Percentiles rank a stretch among this genome's conserved stretches.
phyloP scores from a whole-genome alignment of 2,329 filamentous ascomycete species.

The Eurotiales sp. region DNA sequence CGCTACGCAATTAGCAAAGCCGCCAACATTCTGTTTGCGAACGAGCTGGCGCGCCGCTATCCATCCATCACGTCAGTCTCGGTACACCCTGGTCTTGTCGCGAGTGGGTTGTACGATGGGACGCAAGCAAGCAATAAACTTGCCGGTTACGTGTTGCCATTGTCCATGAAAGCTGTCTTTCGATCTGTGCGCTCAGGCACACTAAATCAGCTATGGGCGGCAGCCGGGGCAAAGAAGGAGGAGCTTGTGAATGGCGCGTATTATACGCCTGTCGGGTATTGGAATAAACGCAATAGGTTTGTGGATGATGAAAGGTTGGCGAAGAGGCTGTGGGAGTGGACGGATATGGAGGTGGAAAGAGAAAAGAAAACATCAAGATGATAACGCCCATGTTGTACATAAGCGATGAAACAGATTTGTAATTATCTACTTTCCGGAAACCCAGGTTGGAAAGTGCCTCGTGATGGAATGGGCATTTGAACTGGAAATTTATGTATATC shows the following conservation, averaged over 20 bases:
- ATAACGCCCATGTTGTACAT: too few species aligned
- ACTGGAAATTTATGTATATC: constrained; percentile 5
- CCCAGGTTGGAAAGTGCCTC: too few species aligned
- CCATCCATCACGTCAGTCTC: constrained; percentile 43
- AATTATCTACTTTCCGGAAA: too few species aligned
- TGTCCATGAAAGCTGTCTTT: constrained; percentile 25
- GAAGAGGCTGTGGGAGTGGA: constrained; percentile 43
- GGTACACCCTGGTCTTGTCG: constrained; percentile 49
- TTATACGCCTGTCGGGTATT: constrained; percentile 38
- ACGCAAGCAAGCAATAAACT: constrained; percentile 23
- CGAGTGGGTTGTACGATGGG: constrained; percentile 38
- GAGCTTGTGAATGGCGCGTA: constrained; percentile 37
- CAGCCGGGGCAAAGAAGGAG: constrained; percentile 31
- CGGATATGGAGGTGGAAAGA: constrained; percentile 24
- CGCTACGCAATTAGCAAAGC: constrained; percentile 53
- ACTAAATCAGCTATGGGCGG: constrained; percentile 42
- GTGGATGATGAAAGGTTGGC: constrained; percentile 31
- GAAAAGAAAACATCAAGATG: too few species aligned
- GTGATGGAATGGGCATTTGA: background rate
- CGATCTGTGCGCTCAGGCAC: constrained; percentile 33
- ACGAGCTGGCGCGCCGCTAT: constrained; percentile 44
- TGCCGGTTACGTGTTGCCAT: constrained; percentile 21
- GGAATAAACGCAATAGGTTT: constrained; percentile 27
- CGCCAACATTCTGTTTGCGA: constrained; percentile 47
- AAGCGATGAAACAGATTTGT: too few species aligned